Base-by-base conservation (phyloP, 495 filamentous ascomycete species). In the Aspergillus cavernicola region DNA sequence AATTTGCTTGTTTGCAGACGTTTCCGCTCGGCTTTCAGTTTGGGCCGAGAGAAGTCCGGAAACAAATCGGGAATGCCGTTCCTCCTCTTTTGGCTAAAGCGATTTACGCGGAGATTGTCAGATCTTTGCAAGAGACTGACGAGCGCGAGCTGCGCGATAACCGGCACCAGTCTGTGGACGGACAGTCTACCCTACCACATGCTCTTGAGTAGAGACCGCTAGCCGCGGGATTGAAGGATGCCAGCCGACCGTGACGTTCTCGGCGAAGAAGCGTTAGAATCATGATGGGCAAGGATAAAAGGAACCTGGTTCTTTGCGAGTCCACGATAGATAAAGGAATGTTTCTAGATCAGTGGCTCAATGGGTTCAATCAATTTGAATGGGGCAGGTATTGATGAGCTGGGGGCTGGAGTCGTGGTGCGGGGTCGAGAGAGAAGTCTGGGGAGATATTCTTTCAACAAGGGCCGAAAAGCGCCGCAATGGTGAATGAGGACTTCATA, bases 51-150 rank as follows among this genome's bases (percentile, higher is more conserved):
- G 58, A 62, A 2, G 69, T 83, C 2, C 82, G 79, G 51, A 85
- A 76, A 57, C 89, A 93, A 62, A 88, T 96, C 55, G 92, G 92
- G 0, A 97, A 97, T 64, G 89, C 90, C 0, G 89, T 95, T 6
- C 88, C 90, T 0, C 84, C 92, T 0, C 54, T 66, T 6, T 67
- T 90, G 0, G 85, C 84, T 0, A 68, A 77, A 35, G 72, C 75
- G 0, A 50, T 95, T 0, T 87, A 85, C 57, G 55, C 67, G 22
- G 79, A 84, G 49, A 70, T 92, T 2, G 69, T 71, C 19, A 71
- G 65, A 24, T 78, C 79, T 36, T 58, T 93, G 20, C 73, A 82
- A 42, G 63, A 72, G 26, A 76, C 76, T 0, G 89, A 93, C 59
- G 70, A 61, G 42, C 38, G 44, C 9, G 70, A 73, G 56, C 2